Evolutionary conservation across 148 eudicot genomes (phyloP).

Genomic region (Rhododendron henanense): DNA sequence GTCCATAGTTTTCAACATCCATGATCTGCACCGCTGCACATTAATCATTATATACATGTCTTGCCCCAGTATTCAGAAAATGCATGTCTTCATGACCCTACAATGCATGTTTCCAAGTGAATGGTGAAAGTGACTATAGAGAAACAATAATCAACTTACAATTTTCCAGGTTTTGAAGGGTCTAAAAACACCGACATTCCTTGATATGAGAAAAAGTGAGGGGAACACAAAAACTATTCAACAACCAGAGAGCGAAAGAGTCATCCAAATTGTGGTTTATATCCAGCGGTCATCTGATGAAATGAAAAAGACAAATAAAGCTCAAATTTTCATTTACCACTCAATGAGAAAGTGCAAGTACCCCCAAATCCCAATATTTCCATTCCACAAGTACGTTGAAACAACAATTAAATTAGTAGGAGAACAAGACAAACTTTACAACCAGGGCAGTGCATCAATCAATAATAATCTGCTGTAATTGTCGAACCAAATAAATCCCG

Average conservation of each 20-base stretch:
- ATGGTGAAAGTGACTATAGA: background rate
- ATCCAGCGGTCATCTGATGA: background rate
- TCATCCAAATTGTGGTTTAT: background rate
- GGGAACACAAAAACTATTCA: background rate
- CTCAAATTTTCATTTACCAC: background rate
- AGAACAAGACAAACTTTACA: too few relatives aligned
- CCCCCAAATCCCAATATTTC: background rate
- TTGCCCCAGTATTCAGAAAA: background rate
- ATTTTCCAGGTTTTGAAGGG: background rate
- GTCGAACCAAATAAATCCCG: background rate
- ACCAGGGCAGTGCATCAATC: background rate
- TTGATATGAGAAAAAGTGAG: background rate
- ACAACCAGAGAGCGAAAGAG: background rate
- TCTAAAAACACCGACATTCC: background rate
- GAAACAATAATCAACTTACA: background rate
- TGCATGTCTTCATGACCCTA: background rate
- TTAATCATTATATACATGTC: background rate
- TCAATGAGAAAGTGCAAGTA: background rate
- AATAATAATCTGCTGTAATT: background rate
- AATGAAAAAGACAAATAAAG: background rate
- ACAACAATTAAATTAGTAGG: background rate
- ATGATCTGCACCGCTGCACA: background rate
- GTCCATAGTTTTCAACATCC: background rate
- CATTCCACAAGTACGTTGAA: background rate
- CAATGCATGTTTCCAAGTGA: background rate